Evolutionary conservation across 176 grass and related monocot genomes (phyloP).

Genomic region (Eremochloa ophiuroides): DNA sequence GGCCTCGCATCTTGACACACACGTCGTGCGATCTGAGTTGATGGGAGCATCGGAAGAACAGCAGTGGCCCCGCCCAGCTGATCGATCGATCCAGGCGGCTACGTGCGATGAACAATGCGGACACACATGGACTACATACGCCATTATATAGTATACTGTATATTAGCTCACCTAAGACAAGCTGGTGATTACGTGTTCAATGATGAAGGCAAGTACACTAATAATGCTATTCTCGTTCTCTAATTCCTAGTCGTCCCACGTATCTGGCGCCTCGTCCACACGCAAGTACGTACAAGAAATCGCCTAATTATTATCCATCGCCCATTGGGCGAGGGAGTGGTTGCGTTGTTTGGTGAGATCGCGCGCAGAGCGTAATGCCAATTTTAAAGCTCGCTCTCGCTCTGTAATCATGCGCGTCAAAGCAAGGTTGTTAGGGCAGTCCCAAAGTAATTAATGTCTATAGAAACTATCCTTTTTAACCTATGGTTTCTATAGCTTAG

Average conservation of each 20-base stretch:
- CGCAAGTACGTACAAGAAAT: not conserved
- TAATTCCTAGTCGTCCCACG: not conserved
- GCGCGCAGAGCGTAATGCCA: not conserved
- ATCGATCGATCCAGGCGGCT: not conserved
- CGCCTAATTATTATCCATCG: not conserved
- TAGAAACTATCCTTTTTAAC: too few relatives aligned
- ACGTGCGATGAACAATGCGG: conserved; percentile 30
- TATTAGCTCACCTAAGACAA: conserved; percentile 28
- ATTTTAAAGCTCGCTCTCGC: not conserved
- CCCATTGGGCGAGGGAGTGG: conserved; percentile 1
- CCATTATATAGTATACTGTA: too few relatives aligned
- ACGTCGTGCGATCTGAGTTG: conserved; percentile 9
- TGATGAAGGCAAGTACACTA: not conserved
- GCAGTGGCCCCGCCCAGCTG: not conserved
- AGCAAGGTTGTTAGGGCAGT: conserved; percentile 9
- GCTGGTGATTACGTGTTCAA: not conserved
- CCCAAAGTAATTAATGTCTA: too few relatives aligned
- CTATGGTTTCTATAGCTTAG: too few relatives aligned
- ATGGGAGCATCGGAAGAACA: not conserved
- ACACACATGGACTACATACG: not conserved
- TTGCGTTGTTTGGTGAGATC: conserved; percentile 29
- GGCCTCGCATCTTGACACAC: conserved; percentile 11
- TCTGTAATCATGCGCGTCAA: not conserved
- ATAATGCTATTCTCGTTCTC: not conserved
- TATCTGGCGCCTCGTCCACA: not conserved